Evolutionary conservation across 2,329 filamentous ascomycete species (phyloP).

Genomic region (Byssothecium circinans): DNA sequence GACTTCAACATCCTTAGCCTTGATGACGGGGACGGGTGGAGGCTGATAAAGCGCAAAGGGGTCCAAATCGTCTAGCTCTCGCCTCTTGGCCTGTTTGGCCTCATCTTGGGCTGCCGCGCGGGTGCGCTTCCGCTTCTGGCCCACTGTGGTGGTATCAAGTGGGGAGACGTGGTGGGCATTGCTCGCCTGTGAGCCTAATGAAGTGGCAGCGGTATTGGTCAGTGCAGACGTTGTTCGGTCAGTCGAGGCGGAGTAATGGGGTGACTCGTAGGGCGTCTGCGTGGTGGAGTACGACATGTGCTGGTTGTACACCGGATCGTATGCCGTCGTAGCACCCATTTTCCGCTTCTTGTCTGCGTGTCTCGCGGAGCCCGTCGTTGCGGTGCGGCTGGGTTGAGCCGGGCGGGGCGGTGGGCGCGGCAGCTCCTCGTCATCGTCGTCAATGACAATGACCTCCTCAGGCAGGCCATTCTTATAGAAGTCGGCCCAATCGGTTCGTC

Average conservation of each 20-base stretch:
- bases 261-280: constrained; percentile 69
- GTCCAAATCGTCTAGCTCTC: constrained; percentile 72
- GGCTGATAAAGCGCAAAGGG: constrained; percentile 80
- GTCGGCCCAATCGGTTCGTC: constrained; percentile 45
- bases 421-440: constrained; percentile 46
- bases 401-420: constrained; percentile 23
- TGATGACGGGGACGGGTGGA: constrained; percentile 84
- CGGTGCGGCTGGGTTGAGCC: constrained; percentile 24
- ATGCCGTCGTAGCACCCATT: constrained; percentile 62
- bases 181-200: constrained; percentile 68
- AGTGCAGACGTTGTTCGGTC: constrained; percentile 79
- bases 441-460: constrained; percentile 56
- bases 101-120: constrained; percentile 81
- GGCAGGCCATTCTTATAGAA: constrained; percentile 51
- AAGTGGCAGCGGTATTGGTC: constrained; percentile 87
- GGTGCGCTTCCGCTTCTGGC: constrained; percentile 88
- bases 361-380: constrained; percentile 49
- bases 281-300: constrained; percentile 71
- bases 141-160: constrained; percentile 64
- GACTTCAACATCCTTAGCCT: constrained; percentile 69
- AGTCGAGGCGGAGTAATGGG: constrained; percentile 74
- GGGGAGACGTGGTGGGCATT: constrained; percentile 62
- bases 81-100: constrained; percentile 64
- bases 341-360: constrained; percentile 75
- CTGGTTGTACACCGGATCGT: constrained; percentile 73